Evolutionary conservation across 257 asterid genomes (phyloP).

Genomic region (Solanum virginianum): DNA sequence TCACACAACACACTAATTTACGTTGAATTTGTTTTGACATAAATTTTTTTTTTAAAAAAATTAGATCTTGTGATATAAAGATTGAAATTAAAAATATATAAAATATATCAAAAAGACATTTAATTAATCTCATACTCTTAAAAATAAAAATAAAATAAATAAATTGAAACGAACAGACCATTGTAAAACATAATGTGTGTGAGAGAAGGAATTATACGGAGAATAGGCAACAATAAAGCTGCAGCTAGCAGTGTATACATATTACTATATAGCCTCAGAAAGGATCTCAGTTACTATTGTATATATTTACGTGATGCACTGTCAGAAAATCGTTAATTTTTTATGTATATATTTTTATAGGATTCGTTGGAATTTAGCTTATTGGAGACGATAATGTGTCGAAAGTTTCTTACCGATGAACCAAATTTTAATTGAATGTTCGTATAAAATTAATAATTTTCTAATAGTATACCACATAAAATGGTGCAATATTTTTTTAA

Average conservation of each 20-base stretch:
- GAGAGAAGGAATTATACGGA: background rate
- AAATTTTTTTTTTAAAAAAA: too few relatives aligned
- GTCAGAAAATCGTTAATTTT: background rate
- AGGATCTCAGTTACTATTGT: background rate
- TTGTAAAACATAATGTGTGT: conserved; percentile 5
- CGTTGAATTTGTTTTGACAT: too few relatives aligned
- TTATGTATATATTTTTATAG: background rate
- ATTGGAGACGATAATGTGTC: background rate
- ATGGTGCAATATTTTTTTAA: background rate
- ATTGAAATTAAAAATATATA: accelerated
- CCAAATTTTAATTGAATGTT: background rate
- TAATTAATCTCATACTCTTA: background rate
- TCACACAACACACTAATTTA: background rate
- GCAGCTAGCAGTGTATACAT: background rate
- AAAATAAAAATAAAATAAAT: background rate
- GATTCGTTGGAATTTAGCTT: background rate
- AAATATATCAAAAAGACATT: accelerated
- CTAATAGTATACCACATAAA: background rate
- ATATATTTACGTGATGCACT: background rate
- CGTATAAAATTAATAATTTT: too few relatives aligned
- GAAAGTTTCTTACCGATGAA: background rate
- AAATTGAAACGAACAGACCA: accelerated
- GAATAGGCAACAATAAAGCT: background rate
- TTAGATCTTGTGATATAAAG: too few relatives aligned
- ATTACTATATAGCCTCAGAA: background rate